These are phyloP conservation scores for Rhodotorula sphaerocarpa DNA, from an alignment of 768 basidiomycete species.

Conservation along the genomic window DNA sequence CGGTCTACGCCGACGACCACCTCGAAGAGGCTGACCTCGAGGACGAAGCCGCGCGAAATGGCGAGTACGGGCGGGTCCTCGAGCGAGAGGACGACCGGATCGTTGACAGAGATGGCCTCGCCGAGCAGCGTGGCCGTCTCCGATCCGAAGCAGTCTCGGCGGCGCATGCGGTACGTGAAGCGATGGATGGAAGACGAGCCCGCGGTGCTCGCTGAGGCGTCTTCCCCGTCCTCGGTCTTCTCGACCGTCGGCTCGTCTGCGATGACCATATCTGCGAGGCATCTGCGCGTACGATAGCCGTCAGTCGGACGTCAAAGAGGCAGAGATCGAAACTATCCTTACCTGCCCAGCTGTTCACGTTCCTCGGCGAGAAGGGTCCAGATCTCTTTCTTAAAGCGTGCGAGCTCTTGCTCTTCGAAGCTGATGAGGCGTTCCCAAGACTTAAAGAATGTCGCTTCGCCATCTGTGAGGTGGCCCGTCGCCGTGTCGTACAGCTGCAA, in stretches of 20 bases:
- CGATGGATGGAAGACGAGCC: constrained; percentile 59
- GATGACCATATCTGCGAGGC: constrained; percentile 72
- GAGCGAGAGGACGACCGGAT: constrained; percentile 77
- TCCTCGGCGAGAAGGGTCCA: constrained; percentile 82
- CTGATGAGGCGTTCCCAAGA: constrained; percentile 81
- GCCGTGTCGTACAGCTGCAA: constrained; percentile 60
- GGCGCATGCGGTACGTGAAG: constrained; percentile 64
- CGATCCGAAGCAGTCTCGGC: constrained; percentile 26
- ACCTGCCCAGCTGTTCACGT: constrained; percentile 67
- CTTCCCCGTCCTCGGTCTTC: not conserved
- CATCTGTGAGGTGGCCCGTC: constrained; percentile 65
- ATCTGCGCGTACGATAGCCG: constrained; percentile 42
- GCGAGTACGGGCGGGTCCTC: constrained; percentile 72
- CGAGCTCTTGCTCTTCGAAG: constrained; percentile 75
- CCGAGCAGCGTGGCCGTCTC: constrained; percentile 52
- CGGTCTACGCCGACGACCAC: constrained; percentile 79
- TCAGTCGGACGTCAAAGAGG: not conserved
- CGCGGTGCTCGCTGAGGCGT: constrained; percentile 36
- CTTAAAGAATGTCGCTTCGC: constrained; percentile 70
- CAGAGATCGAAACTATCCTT: constrained; percentile 8
- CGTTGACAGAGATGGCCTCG: constrained; percentile 68
- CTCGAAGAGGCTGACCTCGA: constrained; percentile 57
- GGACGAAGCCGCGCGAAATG: constrained; percentile 71
- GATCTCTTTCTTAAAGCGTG: constrained; percentile 77
- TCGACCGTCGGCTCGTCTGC: constrained; percentile 31